Conservation (phyloP, 108 stramenopile genomes). For the Licmophora abbreviata region DNA sequence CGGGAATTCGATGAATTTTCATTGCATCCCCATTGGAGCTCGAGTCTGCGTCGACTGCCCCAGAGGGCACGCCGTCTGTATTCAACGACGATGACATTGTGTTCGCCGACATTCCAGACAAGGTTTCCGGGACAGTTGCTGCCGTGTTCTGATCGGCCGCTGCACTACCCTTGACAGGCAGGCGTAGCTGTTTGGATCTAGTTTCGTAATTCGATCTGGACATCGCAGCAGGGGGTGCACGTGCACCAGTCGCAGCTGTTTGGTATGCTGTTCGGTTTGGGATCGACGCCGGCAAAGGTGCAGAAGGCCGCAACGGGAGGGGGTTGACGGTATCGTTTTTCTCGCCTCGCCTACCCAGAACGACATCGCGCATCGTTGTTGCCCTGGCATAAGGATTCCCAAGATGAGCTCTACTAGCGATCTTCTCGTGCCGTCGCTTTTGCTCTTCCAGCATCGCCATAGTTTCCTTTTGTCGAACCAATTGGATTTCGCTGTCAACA, state of each 20-base stretch:
- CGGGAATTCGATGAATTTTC: too few species aligned
- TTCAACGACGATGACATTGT: conserved; percentile 5
- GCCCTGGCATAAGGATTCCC: not conserved
- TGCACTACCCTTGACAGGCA: conserved; percentile 1
- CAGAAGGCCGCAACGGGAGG: not conserved
- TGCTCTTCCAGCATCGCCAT: conserved; percentile 4
- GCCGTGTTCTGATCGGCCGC: conserved; percentile 54
- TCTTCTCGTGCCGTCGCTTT: not conserved
- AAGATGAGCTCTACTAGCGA: not conserved
- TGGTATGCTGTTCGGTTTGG: not conserved
- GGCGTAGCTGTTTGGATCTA: conserved; percentile 5
- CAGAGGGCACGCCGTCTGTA: too few species aligned
- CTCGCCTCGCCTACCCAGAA: conserved; percentile 12
- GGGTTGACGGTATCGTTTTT: too few species aligned
- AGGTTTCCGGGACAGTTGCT: conserved; percentile 45
- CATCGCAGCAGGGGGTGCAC: conserved; percentile 1
- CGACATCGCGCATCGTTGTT: conserved; percentile 12
- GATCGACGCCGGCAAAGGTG: not conserved
- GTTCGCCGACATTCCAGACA: conserved; percentile 32
- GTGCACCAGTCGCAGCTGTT: conserved; percentile 1
- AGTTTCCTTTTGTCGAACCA: conserved; percentile 9
- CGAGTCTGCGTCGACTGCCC: too few species aligned
- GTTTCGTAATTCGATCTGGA: conserved; percentile 1
- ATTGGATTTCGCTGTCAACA: conserved; percentile 42
- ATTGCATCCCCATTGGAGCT: too few species aligned